These are phyloP conservation scores for Fusarium sp. DNA, from an alignment of 2,329 filamentous ascomycete genomes.

Conservation along the genomic window DNA sequence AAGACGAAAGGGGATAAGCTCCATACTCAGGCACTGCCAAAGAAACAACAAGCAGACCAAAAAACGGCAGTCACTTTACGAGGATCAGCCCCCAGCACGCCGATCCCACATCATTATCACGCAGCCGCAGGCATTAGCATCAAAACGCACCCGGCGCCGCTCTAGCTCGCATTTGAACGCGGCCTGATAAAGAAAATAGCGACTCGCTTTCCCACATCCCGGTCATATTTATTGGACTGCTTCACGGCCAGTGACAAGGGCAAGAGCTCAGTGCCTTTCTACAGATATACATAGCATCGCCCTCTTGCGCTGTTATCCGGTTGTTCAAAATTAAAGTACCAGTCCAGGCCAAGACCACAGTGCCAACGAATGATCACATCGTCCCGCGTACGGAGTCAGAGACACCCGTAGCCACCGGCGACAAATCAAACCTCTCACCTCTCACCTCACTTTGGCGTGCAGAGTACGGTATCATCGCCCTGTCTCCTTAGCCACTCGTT, in stretches of 20 bases:
- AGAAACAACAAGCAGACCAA: constrained; percentile 6
- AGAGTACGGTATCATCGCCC: constrained; percentile 15
- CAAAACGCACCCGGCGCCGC: constrained; percentile 11
- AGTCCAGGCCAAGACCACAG: constrained; percentile 17
- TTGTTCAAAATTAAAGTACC: constrained; percentile 10
- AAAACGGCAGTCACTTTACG: constrained; percentile 14
- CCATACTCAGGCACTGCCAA: constrained; percentile 6
- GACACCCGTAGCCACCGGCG: constrained; percentile 10
- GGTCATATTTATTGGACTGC: constrained; percentile 20
- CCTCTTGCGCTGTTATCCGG: constrained; percentile 28
- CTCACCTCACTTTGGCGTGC: constrained; percentile 21
- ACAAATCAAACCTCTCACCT: constrained; percentile 16
- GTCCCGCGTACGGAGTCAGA: constrained; percentile 22
- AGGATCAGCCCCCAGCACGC: constrained; percentile 17
- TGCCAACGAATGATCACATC: constrained; percentile 21
- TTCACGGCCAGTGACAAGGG: constrained; percentile 35
- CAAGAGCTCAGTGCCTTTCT: constrained; percentile 34
- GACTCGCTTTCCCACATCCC: constrained; percentile 18
- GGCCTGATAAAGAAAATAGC: constrained; percentile 13
- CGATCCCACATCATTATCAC: constrained; percentile 34
- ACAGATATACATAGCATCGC: constrained; percentile 6
- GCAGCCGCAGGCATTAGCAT: constrained; percentile 13
- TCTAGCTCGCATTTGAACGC: constrained; percentile 14
- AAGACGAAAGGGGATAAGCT: constrained; percentile 43
- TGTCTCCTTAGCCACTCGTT: constrained; percentile 25